Conservation (phyloP, 1,284 basidiomycete genomes). For the Cryptococcus sp. region DNA sequence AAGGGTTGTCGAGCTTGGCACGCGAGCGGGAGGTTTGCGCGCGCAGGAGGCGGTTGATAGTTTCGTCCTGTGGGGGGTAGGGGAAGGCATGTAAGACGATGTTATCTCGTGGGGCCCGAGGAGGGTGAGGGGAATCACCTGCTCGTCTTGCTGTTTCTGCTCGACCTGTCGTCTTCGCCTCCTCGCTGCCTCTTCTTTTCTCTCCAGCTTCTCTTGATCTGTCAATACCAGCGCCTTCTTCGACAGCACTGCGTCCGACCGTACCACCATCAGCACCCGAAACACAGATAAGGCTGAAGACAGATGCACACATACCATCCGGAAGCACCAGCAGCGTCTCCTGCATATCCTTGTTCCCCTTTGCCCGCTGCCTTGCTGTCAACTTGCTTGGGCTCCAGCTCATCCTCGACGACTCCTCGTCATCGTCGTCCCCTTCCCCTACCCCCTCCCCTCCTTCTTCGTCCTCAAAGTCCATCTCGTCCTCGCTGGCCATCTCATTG, state of each 20-base stretch:
- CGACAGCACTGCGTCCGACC: background rate
- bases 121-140: constrained; percentile 54
- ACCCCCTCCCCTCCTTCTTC: constrained; percentile 10
- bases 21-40: constrained; percentile 69
- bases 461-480: constrained; percentile 13
- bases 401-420: constrained; percentile 8
- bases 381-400: constrained; percentile 29
- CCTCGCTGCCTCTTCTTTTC: constrained; percentile 78
- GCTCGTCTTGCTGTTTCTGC: constrained; percentile 89
- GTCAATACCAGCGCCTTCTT: constrained; percentile 72
- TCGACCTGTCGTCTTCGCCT: constrained; percentile 80
- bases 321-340: constrained; percentile 27
- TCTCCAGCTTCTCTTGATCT: constrained; percentile 73
- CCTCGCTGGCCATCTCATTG: constrained; percentile 8
- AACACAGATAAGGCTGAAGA: background rate
- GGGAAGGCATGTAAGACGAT: background rate
- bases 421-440: constrained; percentile 5
- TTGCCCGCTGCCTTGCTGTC: constrained; percentile 36
- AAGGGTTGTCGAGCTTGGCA: constrained; percentile 60
- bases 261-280: background rate
- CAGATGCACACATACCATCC: constrained; percentile 4
- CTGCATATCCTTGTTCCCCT: constrained; percentile 29
- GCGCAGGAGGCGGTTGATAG: constrained; percentile 85
- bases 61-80: constrained; percentile 54
- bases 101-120: background rate